These are phyloP conservation scores for Phytophthora cactorum DNA, from an alignment of 352 stramenopile genomes.

Conservation along the genomic window DNA sequence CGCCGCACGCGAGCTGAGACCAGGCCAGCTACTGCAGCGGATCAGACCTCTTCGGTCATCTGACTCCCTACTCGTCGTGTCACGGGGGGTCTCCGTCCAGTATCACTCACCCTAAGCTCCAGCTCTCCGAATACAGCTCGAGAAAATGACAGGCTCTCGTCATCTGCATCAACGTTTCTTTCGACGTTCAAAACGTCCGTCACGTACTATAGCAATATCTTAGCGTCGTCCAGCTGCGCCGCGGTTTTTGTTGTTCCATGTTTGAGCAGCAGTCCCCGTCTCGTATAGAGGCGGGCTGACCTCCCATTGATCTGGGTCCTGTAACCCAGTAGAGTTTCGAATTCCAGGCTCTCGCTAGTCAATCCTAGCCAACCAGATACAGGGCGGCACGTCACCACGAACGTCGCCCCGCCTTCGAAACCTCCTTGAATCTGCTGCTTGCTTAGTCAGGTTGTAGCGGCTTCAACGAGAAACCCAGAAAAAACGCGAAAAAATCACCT, in stretches of 20 bases:
- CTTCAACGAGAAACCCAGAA: slow-evolving; percentile 24
- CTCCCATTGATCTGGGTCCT: neutral
- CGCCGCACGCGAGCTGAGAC: slow-evolving; percentile 28
- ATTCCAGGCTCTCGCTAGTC: slow-evolving; percentile 2
- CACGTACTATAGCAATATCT: slow-evolving; percentile 35
- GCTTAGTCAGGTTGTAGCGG: slow-evolving; percentile 13
- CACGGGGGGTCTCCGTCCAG: slow-evolving; percentile 18
- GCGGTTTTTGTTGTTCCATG: slow-evolving; percentile 21
- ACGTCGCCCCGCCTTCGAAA: slow-evolving; percentile 20
- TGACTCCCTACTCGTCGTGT: slow-evolving; percentile 13
- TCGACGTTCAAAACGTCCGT: slow-evolving; percentile 7
- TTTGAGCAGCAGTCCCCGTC: slow-evolving; percentile 11
- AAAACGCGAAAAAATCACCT: slow-evolving; percentile 27
- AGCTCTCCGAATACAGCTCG: slow-evolving; percentile 5
- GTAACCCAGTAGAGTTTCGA: slow-evolving; percentile 9
- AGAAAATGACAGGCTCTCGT: slow-evolving; percentile 21
- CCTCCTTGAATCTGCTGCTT: neutral
- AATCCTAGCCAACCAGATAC: slow-evolving; percentile 15
- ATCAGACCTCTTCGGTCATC: slow-evolving; percentile 34
- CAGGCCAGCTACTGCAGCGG: slow-evolving; percentile 3
- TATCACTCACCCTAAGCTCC: slow-evolving; percentile 18
- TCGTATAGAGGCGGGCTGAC: slow-evolving; percentile 15
- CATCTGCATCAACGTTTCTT: slow-evolving; percentile 22
- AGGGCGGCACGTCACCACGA: slow-evolving; percentile 15
- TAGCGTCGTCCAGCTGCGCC: slow-evolving; percentile 23